Conservation (phyloP, 768 basidiomycete species). For the Kwoniella europaea region DNA sequence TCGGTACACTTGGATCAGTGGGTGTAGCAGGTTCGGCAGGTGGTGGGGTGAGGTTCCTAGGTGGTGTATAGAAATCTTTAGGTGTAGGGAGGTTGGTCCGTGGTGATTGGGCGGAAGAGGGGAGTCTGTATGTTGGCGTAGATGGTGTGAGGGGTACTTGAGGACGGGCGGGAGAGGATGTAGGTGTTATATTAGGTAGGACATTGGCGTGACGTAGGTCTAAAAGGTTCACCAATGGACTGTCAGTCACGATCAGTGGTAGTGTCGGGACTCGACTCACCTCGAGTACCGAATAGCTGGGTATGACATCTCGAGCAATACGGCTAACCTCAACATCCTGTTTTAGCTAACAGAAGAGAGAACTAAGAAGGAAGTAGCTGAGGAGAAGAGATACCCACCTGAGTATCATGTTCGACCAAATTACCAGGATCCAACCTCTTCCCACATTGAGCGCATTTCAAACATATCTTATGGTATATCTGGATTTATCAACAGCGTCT, state of each 20-base stretch:
- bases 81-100: conserved; percentile 29
- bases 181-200: conserved; percentile 34
- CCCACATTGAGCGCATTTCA: conserved; percentile 51
- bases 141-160: conserved; percentile 11
- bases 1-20: conserved; percentile 30
- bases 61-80: conserved; percentile 49
- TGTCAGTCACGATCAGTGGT: neutral
- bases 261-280: conserved; percentile 20
- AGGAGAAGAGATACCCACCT: conserved; percentile 24
- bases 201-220: conserved; percentile 45
- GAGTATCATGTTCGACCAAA: conserved; percentile 50
- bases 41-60: conserved; percentile 17
- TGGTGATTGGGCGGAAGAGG: conserved; percentile 29
- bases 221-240: neutral
- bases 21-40: conserved; percentile 26
- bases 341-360: neutral
- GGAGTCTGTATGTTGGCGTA: conserved; percentile 17
- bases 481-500: neutral
- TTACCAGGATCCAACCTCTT: conserved; percentile 53
- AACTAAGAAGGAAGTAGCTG: neutral
- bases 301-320: conserved; percentile 53
- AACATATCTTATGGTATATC: conserved; percentile 54
- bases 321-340: conserved; percentile 24
- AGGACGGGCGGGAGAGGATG: conserved; percentile 23
- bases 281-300: conserved; percentile 49